Evolutionary conservation across 78 protist species (phyloP).

Genomic region (Dictyostelium brefeldianum): DNA sequence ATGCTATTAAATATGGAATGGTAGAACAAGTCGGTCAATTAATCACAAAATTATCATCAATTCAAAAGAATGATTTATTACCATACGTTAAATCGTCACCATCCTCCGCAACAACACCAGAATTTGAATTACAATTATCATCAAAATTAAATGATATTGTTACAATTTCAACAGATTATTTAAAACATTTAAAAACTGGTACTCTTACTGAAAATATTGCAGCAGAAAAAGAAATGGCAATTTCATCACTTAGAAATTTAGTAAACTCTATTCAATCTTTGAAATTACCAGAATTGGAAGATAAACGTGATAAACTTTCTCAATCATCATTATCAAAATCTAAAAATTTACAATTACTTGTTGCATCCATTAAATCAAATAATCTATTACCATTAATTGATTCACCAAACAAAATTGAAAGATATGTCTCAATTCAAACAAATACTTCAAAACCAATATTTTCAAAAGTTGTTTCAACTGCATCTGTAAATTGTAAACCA

Average conservation of each 20-base stretch:
- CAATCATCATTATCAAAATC: background rate
- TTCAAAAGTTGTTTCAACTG: background rate
- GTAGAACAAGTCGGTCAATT: background rate
- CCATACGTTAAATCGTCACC: background rate
- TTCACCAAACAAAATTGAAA: slow-evolving; percentile 43
- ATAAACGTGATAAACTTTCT: background rate
- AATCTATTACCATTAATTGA: slow-evolving; percentile 32
- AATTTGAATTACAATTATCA: background rate
- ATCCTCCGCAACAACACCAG: too few relatives aligned
- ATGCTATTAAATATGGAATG: background rate
- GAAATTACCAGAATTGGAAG: background rate
- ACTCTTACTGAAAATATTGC: background rate
- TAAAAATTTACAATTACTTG: background rate
- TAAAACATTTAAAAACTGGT: background rate
- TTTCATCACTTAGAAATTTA: background rate
- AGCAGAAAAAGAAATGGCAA: slow-evolving; percentile 10
- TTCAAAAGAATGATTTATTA: background rate
- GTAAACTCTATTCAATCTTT: background rate
- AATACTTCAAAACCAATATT: background rate
- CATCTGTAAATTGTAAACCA: slow-evolving; percentile 18
- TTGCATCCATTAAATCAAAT: slow-evolving; percentile 34
- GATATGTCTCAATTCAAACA: slow-evolving; percentile 52
- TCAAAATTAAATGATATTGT: background rate
- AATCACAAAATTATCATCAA: background rate
- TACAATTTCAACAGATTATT: background rate